Evolutionary conservation across 768 basidiomycete species (phyloP), one percentile per base, ranked within the genome.

Genomic region (Kwoniella newhampshirensis): DNA sequence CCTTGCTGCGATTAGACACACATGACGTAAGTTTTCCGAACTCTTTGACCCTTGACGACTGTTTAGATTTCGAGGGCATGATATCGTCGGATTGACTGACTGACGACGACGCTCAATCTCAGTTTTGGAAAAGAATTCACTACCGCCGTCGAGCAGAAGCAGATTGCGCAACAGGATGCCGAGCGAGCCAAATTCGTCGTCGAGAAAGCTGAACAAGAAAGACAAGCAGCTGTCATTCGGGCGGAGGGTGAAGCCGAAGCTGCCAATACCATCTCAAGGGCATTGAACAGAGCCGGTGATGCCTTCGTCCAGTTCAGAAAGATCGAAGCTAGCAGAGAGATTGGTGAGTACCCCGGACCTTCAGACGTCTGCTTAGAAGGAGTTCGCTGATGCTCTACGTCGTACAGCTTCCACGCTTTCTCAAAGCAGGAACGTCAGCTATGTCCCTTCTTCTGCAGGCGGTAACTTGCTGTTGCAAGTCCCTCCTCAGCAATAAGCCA

Each of bases 161-260:
- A 98, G 78, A 97, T 99, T 75, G 96, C 96, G 9, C 96, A 99
- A 77, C 96, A 99, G 83, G 94, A 98, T 79, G 96, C 96, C 62
- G 96, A 99, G 79, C 86, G 96, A 30, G 96, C 96, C 55, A 98
- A 97, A 78, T 99, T 97, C 77, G 89, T 98, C 63, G 96, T 99
- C 62, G 96, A 99, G 80, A 97, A 96, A 83, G 93, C 96, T 26
- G 96, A 98, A 75, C 96, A 99, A 87, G 96, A 99, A 77, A 86
- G 93, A 59, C 93, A 98, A 81, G 96, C 96, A 0, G 88, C 92
- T 1, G 93, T 99, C 57, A 97, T 99, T 54, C 85, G 96, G 43
- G 96, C 96, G 0, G 94, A 99, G 77, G 96, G 96, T 51, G 94
- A 99, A 80, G 96, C 94, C 1, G 93, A 98, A 78, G 96, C 96